Conservation (phyloP, 768 basidiomycete genomes). For the Xerocomellus amylosporus region DNA sequence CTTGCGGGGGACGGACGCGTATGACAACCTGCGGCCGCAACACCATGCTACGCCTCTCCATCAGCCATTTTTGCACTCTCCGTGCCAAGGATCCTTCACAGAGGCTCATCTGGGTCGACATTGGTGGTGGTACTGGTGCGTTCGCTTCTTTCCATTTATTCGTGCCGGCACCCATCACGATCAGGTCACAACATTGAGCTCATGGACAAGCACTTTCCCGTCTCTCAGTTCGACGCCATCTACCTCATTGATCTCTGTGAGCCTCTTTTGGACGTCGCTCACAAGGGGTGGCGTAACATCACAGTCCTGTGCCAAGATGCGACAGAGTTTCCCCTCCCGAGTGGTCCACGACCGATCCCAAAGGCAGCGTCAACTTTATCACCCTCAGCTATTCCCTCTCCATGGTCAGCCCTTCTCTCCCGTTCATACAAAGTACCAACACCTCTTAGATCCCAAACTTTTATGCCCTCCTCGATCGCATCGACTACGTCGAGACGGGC, state of each 20-base stretch:
- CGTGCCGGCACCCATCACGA: not conserved
- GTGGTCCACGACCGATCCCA: slow-evolving; percentile 47
- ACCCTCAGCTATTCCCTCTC: slow-evolving; percentile 58
- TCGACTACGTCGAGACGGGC: slow-evolving; percentile 59
- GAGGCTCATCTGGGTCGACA: slow-evolving; percentile 71
- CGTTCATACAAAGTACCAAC: not conserved
- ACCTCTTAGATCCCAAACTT: slow-evolving; percentile 53
- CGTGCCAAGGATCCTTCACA: slow-evolving; percentile 38
- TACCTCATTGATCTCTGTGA: slow-evolving; percentile 75
- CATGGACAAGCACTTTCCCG: slow-evolving; percentile 60
- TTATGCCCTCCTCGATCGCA: slow-evolving; percentile 63
- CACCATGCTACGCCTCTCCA: slow-evolving; percentile 68
- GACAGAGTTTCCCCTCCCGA: slow-evolving; percentile 59
- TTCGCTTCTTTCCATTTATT: not conserved
- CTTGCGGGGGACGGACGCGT: too few relatives aligned
- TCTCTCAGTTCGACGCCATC: slow-evolving; percentile 60
- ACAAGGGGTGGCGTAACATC: slow-evolving; percentile 71
- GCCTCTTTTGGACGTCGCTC: slow-evolving; percentile 61
- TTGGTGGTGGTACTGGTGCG: slow-evolving; percentile 69
- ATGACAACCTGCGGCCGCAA: slow-evolving; percentile 69
- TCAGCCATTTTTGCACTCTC: slow-evolving; percentile 56
- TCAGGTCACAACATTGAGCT: slow-evolving; percentile 61
- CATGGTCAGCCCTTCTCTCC: slow-evolving; percentile 37
- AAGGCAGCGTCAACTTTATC: slow-evolving; percentile 53
- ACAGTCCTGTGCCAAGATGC: slow-evolving; percentile 73